phyloP scores from a whole-genome alignment of 2,329 filamentous ascomycete genomes.

The Karstenula rhodostoma region DNA sequence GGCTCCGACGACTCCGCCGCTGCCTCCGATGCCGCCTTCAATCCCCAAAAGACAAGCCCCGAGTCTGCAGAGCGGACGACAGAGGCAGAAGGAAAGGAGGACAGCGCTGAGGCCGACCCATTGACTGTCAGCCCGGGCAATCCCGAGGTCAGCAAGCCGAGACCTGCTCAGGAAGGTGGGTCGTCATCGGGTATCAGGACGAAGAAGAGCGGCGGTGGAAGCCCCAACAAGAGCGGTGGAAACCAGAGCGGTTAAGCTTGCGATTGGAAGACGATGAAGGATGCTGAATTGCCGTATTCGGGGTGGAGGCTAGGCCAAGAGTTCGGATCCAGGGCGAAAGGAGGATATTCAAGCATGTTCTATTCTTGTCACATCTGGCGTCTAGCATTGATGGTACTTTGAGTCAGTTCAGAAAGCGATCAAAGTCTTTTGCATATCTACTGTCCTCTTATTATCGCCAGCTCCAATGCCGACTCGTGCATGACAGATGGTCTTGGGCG shows the following conservation, averaged over 20 bases:
- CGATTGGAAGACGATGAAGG: background rate
- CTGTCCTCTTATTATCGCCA: background rate
- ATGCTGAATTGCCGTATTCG: background rate
- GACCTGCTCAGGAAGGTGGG: conserved; percentile 52
- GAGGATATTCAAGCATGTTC: background rate
- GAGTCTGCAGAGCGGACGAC: conserved; percentile 62
- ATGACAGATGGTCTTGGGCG: too few species aligned
- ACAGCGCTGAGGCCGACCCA: conserved; percentile 43
- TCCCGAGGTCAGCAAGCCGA: conserved; percentile 62
- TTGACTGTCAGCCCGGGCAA: conserved; percentile 70
- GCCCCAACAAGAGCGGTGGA: conserved; percentile 43
- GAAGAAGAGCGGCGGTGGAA: conserved; percentile 38
- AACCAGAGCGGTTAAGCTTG: conserved; percentile 33
- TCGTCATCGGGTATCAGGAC: conserved; percentile 42
- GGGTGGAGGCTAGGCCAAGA: too few species aligned
- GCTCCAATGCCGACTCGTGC: background rate
- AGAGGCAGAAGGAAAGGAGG: conserved; percentile 38
- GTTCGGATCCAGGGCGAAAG: background rate
- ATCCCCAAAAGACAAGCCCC: conserved; percentile 72
- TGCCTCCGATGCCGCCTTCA: conserved; percentile 70
- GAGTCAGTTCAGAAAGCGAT: background rate
- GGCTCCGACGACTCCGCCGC: conserved; percentile 68
- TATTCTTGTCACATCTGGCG: background rate
- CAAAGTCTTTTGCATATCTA: background rate
- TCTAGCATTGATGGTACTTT: conserved; percentile 2